Base-by-base conservation (phyloP, 208 protist genomes). In the Acanthamoeba sp. region DNA sequence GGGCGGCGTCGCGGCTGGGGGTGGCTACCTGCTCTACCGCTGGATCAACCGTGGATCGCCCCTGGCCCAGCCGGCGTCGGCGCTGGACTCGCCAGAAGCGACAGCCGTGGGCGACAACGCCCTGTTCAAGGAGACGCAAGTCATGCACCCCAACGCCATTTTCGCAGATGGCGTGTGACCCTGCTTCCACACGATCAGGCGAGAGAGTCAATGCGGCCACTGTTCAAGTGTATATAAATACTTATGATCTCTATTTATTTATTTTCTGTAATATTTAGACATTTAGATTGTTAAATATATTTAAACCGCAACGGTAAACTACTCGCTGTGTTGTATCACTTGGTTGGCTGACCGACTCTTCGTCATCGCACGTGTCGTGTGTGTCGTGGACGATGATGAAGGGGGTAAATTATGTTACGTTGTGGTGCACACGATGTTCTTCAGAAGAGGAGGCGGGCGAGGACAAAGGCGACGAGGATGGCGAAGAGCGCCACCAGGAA, bases 131-230 rank as follows among this genome's bases (percentile, higher is more conserved):
- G 73, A 84, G n/a, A 45, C 27, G 0, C 34, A 73, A 12, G 64
- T 73, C 64, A 73, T 73, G 73, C 73, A 84, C 24, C 73, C 73
- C 34, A 84, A 84, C 40, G 42, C 7, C 40, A 34, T 84, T 24
- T 84, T 55, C 38, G 66, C n/a, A 7, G 73, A 84, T n/a, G 73
- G 38, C 0, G 73, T 84, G 42, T 84, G 22, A 84, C 9, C 16
- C 52, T 59, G 52, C n/a, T n/a, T n/a, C n/a, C n/a, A 14, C 12
- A 48, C 45, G 6, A 48, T 10, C 6, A 48, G 45, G 6, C 10
- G 6, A 48, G 45, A 2, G 3, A 48, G 10, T 48, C 10, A 48
- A 10, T 48, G 45, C 45, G 45, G 45, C 45, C 45, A 48, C 6
- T 10, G 45, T 10, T 10, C 45, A 48, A 2, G 45, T 10, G 45